phyloP scores from a whole-genome alignment of 2,329 filamentous ascomycete species.

The Diplodia corticola region DNA sequence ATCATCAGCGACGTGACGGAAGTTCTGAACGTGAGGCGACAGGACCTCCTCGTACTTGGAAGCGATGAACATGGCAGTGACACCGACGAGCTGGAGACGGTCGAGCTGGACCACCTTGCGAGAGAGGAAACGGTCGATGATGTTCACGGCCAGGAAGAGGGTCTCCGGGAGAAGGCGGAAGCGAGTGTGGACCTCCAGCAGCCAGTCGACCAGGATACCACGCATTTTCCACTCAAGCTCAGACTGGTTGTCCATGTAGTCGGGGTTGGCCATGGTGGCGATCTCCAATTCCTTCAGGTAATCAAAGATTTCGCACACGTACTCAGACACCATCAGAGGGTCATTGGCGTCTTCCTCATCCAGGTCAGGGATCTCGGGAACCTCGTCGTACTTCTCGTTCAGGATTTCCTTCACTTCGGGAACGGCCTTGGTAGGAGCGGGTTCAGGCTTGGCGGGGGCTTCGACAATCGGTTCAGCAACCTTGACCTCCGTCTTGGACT shows the following conservation, averaged over 20 bases:
- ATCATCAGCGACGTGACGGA: constrained; percentile 94
- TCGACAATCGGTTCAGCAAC: constrained; percentile 35
- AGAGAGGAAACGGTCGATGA: constrained; percentile 96
- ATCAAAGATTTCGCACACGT: constrained; percentile 95
- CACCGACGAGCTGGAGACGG: constrained; percentile 91
- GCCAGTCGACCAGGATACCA: constrained; percentile 95
- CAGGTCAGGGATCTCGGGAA: constrained; percentile 55
- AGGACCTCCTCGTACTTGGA: constrained; percentile 99
- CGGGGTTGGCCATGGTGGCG: constrained; percentile 77
- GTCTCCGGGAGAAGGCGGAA: constrained; percentile 96
- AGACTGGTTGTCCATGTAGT: constrained; percentile 94
- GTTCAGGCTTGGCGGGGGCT: constrained; percentile 26
- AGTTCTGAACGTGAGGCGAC: constrained; percentile 94
- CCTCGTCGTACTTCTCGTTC: constrained; percentile 28
- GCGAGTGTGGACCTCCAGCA: constrained; percentile 95
- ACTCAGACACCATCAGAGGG: constrained; percentile 96
- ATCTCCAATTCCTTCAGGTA: constrained; percentile 87
- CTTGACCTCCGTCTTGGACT: constrained; percentile 31
- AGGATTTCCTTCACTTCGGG: constrained; percentile 30
- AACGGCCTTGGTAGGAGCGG: constrained; percentile 34
- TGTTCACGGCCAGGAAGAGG: constrained; percentile 94
- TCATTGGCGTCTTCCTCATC: constrained; percentile 89
- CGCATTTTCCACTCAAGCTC: constrained; percentile 99
- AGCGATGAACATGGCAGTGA: constrained; percentile 99
- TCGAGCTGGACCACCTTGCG: constrained; percentile 94